phyloP scores from a whole-genome alignment of 768 basidiomycete species.

The Auriscalpium orientale region DNA sequence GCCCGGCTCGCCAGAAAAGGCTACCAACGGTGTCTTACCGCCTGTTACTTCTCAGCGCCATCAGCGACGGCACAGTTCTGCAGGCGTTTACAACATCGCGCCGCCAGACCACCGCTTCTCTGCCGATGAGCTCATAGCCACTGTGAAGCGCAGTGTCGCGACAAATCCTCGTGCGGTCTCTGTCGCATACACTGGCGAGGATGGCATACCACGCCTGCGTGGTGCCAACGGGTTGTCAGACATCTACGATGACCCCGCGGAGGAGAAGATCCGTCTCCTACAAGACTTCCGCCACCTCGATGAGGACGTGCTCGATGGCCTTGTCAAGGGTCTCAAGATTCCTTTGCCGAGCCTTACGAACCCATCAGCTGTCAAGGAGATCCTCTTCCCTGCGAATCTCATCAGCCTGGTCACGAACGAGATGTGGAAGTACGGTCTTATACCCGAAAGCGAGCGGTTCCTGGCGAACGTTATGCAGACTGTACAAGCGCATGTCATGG shows the following conservation, averaged over 20 bases:
- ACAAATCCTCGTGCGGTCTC: constrained; percentile 80
- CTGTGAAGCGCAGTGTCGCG: constrained; percentile 62
- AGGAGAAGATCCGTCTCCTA: constrained; percentile 92
- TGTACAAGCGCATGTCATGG: constrained; percentile 97
- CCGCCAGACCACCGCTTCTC: constrained; percentile 63
- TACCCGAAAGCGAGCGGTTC: constrained; percentile 95
- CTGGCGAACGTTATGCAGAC: constrained; percentile 98
- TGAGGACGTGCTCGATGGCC: constrained; percentile 85
- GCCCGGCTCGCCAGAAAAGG: constrained; percentile 28
- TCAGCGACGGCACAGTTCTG: constrained; percentile 81
- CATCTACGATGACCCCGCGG: constrained; percentile 83
- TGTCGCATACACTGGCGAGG: constrained; percentile 81
- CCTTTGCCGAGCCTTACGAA: constrained; percentile 85
- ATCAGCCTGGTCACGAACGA: constrained; percentile 98
- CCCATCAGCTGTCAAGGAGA: constrained; percentile 92
- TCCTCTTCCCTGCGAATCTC: constrained; percentile 96
- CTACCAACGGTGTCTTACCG: constrained; percentile 26
- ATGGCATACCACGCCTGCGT: constrained; percentile 59
- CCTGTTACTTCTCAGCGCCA: constrained; percentile 43
- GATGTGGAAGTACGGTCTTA: constrained; percentile 99
- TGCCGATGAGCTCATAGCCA: constrained; percentile 69
- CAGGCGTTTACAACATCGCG: constrained; percentile 61
- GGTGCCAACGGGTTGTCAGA: constrained; percentile 57
- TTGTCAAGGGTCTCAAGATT: constrained; percentile 89
- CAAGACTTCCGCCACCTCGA: constrained; percentile 86